phyloP scores from a whole-genome alignment of 495 filamentous ascomycete species.

The Aspergillus sclerotioniger region DNA sequence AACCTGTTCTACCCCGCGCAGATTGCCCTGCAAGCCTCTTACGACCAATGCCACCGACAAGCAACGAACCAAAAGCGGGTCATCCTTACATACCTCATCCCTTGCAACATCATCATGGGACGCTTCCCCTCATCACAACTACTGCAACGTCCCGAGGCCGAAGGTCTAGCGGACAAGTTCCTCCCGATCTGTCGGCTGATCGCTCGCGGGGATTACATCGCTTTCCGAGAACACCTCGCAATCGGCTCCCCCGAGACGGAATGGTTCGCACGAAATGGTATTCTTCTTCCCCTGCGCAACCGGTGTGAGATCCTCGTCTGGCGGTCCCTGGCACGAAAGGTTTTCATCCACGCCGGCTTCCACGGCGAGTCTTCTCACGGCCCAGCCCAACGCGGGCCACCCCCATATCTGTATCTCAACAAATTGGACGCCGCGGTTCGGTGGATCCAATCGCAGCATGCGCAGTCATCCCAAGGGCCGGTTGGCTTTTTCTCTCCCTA shows the following conservation, averaged over 20 bases:
- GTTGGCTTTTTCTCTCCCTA: background rate
- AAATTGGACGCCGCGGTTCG: conserved; percentile 38
- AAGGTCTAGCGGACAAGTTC: conserved; percentile 68
- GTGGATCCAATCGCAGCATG: conserved; percentile 40
- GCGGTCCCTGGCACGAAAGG: conserved; percentile 76
- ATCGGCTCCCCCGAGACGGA: conserved; percentile 44
- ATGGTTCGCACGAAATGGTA: conserved; percentile 76
- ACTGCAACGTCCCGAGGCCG: conserved; percentile 68
- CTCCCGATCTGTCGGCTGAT: conserved; percentile 72
- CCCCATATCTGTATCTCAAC: conserved; percentile 43
- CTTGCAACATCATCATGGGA: conserved; percentile 79
- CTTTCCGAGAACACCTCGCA: conserved; percentile 67
- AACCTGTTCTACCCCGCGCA: conserved; percentile 75
- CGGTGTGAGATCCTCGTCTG: conserved; percentile 79
- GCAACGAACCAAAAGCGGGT: conserved; percentile 69
- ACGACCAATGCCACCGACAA: conserved; percentile 67
- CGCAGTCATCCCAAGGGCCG: background rate
- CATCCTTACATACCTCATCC: conserved; percentile 82
- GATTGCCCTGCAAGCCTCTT: conserved; percentile 71
- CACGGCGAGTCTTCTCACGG: conserved; percentile 40
- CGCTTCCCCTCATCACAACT: conserved; percentile 72
- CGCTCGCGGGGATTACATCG: conserved; percentile 70
- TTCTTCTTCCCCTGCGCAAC: conserved; percentile 69
- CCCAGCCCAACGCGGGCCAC: conserved; percentile 40
- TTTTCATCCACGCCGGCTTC: conserved; percentile 64